These are phyloP conservation scores for Schizophyllum commune DNA, from an alignment of 1,284 basidiomycete genomes.

Conservation along the genomic window DNA sequence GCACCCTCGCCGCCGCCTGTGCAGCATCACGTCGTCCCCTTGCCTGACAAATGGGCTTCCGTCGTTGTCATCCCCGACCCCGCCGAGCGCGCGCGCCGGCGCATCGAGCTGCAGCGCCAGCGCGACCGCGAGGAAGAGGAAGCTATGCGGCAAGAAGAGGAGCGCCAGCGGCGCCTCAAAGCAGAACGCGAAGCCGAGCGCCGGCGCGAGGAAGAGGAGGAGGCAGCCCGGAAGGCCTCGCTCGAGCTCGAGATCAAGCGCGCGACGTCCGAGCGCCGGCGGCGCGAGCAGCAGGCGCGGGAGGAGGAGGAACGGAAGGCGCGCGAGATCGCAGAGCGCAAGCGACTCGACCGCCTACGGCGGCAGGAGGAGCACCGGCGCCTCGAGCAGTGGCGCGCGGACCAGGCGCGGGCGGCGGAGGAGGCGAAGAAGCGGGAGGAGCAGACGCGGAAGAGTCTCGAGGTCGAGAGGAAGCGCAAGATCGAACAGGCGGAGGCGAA, in stretches of 20 bases:
- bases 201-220: conserved; percentile 24
- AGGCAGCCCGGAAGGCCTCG: conserved; percentile 36
- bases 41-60: conserved; percentile 33
- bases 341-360: conserved; percentile 35
- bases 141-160: conserved; percentile 20
- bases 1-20: conserved; percentile 7
- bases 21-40: conserved; percentile 18
- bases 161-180: background rate
- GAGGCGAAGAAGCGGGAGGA: conserved; percentile 38
- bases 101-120: conserved; percentile 31
- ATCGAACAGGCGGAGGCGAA: conserved; percentile 37
- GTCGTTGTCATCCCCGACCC: conserved; percentile 27
- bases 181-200: background rate
- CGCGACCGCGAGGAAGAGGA: conserved; percentile 42
- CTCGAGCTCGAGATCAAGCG: conserved; percentile 45
- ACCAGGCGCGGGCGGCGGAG: conserved; percentile 39
- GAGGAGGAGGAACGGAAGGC: conserved; percentile 43
- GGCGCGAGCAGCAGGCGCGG: conserved; percentile 38
- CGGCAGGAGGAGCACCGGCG: conserved; percentile 45
- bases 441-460: conserved; percentile 33
- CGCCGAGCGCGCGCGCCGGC: conserved; percentile 34
- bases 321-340: conserved; percentile 36
- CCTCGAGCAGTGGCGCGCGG: conserved; percentile 47
- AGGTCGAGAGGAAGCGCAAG: conserved; percentile 37
- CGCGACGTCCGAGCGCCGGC: conserved; percentile 37